Percentiles rank a stretch among this genome's conserved stretches.
phyloP scores from a whole-genome alignment of 2,329 filamentous ascomycete species.

The Aspergillus sp. region DNA sequence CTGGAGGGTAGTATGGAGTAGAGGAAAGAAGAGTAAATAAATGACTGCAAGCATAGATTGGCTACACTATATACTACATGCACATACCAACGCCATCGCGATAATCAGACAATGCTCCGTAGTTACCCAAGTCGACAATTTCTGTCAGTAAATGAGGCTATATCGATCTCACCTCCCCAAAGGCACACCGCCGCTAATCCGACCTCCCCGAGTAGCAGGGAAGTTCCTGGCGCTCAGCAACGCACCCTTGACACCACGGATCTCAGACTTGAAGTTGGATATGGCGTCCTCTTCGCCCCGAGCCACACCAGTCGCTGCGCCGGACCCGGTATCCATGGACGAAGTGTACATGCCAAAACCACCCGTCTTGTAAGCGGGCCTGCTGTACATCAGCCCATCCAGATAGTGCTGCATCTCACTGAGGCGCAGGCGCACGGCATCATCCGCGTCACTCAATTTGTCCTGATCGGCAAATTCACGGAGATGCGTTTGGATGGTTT shows the following conservation, averaged over 20 bases:
- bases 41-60: no score
- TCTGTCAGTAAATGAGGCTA: no score
- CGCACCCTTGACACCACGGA: conserved; percentile 54
- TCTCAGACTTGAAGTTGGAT: conserved; percentile 49
- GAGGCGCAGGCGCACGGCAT: conserved; percentile 25
- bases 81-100: no score
- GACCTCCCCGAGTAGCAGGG: conserved; percentile 28
- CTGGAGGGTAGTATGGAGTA: no score
- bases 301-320: conserved; percentile 18
- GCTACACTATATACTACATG: no score
- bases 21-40: no score
- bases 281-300: conserved; percentile 48
- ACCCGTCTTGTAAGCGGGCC: conserved; percentile 18
- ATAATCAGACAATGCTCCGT: no score
- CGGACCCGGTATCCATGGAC: conserved; percentile 14
- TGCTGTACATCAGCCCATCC: conserved; percentile 37
- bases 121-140: no score
- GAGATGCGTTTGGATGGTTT: conserved; percentile 44
- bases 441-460: conserved; percentile 21
- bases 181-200: conserved; percentile 13
- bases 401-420: conserved; percentile 45
- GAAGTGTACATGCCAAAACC: conserved; percentile 27
- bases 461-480: conserved; percentile 37
- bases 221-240: conserved; percentile 56
- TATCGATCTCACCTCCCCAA: conserved; percentile 3